phyloP scores from a whole-genome alignment of 2,329 filamentous ascomycete species.

The Alternaria infectoria region DNA sequence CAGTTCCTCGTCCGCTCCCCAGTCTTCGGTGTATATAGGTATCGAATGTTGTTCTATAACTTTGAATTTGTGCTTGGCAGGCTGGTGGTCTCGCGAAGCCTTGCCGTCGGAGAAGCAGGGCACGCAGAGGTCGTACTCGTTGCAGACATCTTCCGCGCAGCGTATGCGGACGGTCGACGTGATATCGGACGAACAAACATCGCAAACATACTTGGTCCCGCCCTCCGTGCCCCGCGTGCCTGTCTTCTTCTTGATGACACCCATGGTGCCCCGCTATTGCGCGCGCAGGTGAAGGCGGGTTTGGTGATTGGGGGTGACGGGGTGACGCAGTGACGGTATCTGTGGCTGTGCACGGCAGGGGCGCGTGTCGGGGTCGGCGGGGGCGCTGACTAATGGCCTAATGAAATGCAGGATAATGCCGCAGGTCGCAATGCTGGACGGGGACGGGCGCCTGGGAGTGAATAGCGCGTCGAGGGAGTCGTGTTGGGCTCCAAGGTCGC shows the following conservation, averaged over 20 bases:
- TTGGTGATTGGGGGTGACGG: constrained; percentile 9
- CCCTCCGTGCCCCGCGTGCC: constrained; percentile 82
- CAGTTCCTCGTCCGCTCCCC: constrained; percentile 98
- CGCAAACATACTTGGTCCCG: constrained; percentile 87
- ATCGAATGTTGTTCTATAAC: constrained; percentile 99
- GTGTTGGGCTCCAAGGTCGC: constrained; percentile 1
- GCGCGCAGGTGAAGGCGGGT: constrained; percentile 5
- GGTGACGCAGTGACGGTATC: not conserved
- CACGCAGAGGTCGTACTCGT: constrained; percentile 96
- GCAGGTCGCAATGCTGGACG: not conserved
- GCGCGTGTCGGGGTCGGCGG: constrained; percentile 13
- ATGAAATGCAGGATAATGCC: not conserved
- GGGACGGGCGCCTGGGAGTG: not conserved
- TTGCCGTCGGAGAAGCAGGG: constrained; percentile 89
- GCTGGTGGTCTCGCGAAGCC: constrained; percentile 82
- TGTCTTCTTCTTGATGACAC: constrained; percentile 95
- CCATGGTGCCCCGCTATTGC: constrained; percentile 64
- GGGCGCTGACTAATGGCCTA: constrained; percentile 1
- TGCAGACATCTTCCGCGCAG: constrained; percentile 77
- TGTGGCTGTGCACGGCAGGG: constrained; percentile 34
- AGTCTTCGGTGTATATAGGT: constrained; percentile 91
- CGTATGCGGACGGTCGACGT: constrained; percentile 96
- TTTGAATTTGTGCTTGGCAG: constrained; percentile 82
- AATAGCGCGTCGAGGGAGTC: not conserved
- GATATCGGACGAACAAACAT: constrained; percentile 95